phyloP scores from a whole-genome alignment of 352 stramenopile genomes.

The Globisporangium emineosum region DNA sequence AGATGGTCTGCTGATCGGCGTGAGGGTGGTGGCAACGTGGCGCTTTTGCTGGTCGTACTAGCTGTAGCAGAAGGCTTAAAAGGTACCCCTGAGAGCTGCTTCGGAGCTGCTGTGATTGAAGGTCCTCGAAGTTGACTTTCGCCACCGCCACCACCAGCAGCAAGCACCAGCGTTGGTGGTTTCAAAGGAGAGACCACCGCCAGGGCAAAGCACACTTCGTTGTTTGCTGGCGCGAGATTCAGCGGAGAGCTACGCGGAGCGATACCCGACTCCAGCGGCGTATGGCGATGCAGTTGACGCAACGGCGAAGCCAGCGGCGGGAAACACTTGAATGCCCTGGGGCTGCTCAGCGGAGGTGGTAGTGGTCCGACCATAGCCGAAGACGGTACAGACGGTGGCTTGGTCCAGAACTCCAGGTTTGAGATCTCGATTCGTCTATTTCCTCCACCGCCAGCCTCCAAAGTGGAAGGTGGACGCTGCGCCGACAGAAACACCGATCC shows the following conservation, averaged over 20 bases:
- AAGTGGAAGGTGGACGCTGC: slow-evolving; percentile 6
- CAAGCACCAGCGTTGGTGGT: not conserved
- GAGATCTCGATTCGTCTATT: not conserved
- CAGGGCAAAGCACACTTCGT: slow-evolving; percentile 16
- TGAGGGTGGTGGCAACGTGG: not conserved
- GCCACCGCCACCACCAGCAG: not conserved
- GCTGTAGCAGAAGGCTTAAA: not conserved
- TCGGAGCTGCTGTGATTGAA: not conserved
- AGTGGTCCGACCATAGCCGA: not conserved
- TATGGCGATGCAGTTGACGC: not conserved
- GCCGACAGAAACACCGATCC: slow-evolving; percentile 28
- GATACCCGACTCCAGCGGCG: slow-evolving; percentile 2
- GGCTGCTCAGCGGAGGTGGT: slow-evolving; percentile 10
- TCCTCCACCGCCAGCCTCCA: not conserved
- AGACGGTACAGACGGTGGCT: not conserved
- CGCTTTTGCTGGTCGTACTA: not conserved
- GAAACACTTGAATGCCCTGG: slow-evolving; percentile 17
- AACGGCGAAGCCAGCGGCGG: slow-evolving; percentile 11
- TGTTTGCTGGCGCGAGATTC: not conserved
- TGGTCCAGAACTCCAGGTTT: slow-evolving; percentile 1
- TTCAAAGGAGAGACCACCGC: slow-evolving; percentile 10
- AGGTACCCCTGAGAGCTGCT: not conserved
- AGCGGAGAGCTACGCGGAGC: not conserved
- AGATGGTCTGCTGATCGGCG: slow-evolving; percentile 2
- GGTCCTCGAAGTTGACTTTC: slow-evolving; percentile 12